Conservation (phyloP, 192 early-diverging fungal species). For the Backusella circina region DNA sequence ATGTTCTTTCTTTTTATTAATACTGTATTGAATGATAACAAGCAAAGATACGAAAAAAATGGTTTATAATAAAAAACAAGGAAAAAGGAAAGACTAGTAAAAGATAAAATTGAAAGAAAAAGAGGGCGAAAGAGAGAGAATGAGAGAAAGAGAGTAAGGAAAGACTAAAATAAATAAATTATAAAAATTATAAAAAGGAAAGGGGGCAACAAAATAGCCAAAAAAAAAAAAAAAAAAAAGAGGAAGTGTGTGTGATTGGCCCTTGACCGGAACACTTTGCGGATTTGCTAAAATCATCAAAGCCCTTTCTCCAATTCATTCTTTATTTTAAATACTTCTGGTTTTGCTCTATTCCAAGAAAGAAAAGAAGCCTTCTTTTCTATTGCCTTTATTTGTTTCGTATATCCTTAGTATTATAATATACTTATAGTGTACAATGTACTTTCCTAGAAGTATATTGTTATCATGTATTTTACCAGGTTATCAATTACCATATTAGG, state of each 20-base stretch:
- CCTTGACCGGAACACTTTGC: background rate
- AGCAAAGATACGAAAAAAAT: background rate
- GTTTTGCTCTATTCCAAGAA: background rate
- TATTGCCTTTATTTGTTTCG: background rate
- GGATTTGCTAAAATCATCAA: background rate
- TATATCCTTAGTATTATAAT: background rate
- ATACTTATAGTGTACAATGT: background rate
- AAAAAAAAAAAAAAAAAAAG: background rate
- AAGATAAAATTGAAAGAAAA: background rate
- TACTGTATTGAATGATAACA: background rate
- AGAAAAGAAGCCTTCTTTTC: background rate
- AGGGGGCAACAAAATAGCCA: too few species aligned
- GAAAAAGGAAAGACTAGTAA: background rate
- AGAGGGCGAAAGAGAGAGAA: background rate
- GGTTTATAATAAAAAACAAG: background rate
- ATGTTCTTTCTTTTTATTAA: background rate
- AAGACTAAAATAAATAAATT: background rate
- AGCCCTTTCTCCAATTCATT: background rate
- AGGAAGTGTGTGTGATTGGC: too few species aligned
- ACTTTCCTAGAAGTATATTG: background rate
- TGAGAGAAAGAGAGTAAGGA: slow-evolving; percentile 2
- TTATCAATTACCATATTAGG: background rate
- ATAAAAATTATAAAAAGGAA: background rate
- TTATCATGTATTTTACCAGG: background rate
- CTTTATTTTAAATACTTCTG: background rate